Conservation (phyloP, 495 filamentous ascomycete species). For the Hypoxylon crocopeplum region DNA sequence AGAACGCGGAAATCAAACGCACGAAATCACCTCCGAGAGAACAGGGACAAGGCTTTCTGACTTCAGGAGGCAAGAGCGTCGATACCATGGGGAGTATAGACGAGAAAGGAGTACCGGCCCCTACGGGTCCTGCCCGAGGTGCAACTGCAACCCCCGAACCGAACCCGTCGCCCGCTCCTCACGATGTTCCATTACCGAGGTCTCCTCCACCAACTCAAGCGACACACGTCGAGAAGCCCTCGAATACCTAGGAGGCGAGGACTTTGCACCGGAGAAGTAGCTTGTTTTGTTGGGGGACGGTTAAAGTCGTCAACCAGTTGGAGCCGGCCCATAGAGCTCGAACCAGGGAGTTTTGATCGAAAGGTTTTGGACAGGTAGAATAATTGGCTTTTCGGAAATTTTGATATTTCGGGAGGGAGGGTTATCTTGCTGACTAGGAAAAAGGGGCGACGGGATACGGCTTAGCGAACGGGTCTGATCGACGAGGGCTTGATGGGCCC, state of each 20-base stretch:
- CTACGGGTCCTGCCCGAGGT: constrained; percentile 3
- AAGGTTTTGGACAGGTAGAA: background rate
- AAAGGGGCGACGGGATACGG: background rate
- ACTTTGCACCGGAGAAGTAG: constrained; percentile 14
- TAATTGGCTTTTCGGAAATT: constrained; percentile 8
- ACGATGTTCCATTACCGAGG: constrained; percentile 30
- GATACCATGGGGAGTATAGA: constrained; percentile 47
- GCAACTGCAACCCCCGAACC: constrained; percentile 7
- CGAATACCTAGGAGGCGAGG: constrained; percentile 29
- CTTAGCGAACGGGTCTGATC: constrained; percentile 10
- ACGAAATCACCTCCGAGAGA: constrained; percentile 56
- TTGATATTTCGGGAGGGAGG: background rate
- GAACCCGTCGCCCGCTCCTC: constrained; percentile 19
- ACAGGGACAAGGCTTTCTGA: constrained; percentile 36
- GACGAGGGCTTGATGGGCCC: constrained; percentile 6
- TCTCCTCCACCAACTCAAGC: constrained; percentile 28
- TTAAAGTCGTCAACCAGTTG: constrained; percentile 20
- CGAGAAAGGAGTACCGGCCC: constrained; percentile 23
- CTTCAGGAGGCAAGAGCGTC: constrained; percentile 49
- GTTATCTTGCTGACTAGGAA: constrained; percentile 9
- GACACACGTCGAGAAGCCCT: constrained; percentile 31
- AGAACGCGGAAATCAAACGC: constrained; percentile 65
- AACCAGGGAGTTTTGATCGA: background rate
- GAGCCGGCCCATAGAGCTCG: background rate
- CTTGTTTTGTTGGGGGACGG: constrained; percentile 23